These are phyloP conservation scores for Nakaseomyces sp. DNA, from an alignment of 1,139 yeast genomes.

Conservation along the genomic window DNA sequence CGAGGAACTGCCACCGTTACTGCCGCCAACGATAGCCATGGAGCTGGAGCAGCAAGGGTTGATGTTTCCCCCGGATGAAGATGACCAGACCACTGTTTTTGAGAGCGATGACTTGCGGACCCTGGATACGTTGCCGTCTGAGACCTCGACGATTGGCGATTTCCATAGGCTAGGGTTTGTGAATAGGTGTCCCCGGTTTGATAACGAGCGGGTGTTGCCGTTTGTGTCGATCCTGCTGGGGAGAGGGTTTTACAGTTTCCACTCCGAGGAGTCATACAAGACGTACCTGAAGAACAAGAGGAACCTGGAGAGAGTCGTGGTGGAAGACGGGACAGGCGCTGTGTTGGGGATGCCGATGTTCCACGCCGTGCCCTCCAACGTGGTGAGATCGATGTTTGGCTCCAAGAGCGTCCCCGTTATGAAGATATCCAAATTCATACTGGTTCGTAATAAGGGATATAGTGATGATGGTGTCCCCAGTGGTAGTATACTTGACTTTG, in stretches of 20 bases:
- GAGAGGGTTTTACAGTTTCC: conserved; percentile 29
- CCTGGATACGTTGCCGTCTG: conserved; percentile 19
- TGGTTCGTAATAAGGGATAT: conserved; percentile 13
- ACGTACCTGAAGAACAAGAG: conserved; percentile 25
- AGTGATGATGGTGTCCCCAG: conserved; percentile 4
- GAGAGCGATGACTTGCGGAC: conserved; percentile 18
- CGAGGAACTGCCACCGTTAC: not conserved
- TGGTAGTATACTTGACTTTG: not conserved
- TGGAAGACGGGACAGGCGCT: conserved; percentile 15
- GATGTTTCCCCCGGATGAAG: conserved; percentile 1
- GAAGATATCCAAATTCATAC: conserved; percentile 26
- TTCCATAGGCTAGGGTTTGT: conserved; percentile 21
- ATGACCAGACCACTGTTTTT: conserved; percentile 19
- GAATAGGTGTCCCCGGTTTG: conserved; percentile 25
- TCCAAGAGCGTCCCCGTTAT: conserved; percentile 24
- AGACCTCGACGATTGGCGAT: conserved; percentile 25
- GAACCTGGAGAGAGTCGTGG: conserved; percentile 19
- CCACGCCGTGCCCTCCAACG: conserved; percentile 28
- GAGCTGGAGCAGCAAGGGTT: not conserved
- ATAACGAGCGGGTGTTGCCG: conserved; percentile 25
- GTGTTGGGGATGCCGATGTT: conserved; percentile 32
- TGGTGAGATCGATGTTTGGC: conserved; percentile 25
- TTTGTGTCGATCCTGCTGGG: conserved; percentile 27
- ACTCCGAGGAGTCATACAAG: conserved; percentile 27
- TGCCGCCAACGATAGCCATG: conserved; percentile 3